Percentiles rank a stretch among this genome's conserved stretches.
These are phyloP conservation scores for Aegilops umbellulata DNA, from an alignment of 176 grass and related monocot species.

Conservation along the genomic window DNA sequence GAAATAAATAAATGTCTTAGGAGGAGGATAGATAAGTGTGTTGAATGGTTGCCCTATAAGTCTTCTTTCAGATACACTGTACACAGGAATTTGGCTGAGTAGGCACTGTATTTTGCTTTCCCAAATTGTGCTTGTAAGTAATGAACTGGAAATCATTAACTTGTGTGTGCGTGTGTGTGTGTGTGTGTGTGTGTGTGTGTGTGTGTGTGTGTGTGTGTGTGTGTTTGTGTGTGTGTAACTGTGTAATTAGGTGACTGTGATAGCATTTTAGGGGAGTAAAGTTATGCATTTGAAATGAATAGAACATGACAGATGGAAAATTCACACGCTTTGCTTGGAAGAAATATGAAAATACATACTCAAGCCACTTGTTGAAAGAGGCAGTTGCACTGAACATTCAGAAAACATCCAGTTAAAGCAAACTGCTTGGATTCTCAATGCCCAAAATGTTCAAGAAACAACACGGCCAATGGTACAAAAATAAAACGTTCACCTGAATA, in stretches of 20 bases:
- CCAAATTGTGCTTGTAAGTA: constrained; percentile 26
- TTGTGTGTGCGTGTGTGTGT: not conserved
- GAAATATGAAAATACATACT: not conserved
- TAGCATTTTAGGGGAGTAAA: not conserved
- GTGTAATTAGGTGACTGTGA: constrained; percentile 27
- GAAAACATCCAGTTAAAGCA: constrained; percentile 21
- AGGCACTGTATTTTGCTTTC: constrained; percentile 20
- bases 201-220: too few species aligned
- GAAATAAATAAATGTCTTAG: constrained; percentile 60
- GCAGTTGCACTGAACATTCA: not conserved
- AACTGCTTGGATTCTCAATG: constrained; percentile 29
- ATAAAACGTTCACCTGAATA: constrained; percentile 24
- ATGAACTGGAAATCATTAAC: constrained; percentile 4
- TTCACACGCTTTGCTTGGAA: constrained; percentile 10
- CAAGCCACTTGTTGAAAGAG: not conserved
- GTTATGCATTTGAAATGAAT: not conserved
- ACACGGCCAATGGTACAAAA: constrained; percentile 20
- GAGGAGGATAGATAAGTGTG: constrained; percentile 64
- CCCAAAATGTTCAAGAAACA: constrained; percentile 25
- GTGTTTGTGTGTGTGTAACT: not conserved
- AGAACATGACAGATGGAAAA: not conserved
- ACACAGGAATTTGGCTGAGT: constrained; percentile 71
- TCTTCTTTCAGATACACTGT: constrained; percentile 86
- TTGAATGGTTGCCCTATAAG: constrained; percentile 86
- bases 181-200: not conserved